These are phyloP conservation scores for Pythium dissotocum DNA, from an alignment of 352 stramenopile genomes.

Conservation along the genomic window DNA sequence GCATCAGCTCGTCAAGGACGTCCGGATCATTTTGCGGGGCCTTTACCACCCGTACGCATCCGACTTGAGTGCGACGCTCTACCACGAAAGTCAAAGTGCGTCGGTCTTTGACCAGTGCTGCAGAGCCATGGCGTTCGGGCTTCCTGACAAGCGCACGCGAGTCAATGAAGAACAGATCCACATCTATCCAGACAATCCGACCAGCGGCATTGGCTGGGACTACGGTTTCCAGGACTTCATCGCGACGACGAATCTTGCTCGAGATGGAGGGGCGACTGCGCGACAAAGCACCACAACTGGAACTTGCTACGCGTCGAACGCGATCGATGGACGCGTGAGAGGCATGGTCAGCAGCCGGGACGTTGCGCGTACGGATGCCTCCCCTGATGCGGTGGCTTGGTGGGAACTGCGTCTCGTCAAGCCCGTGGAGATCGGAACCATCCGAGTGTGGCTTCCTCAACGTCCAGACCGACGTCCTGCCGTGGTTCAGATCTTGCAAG, in stretches of 20 bases:
- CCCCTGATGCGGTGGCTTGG: conserved; percentile 42
- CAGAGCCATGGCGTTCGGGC: conserved; percentile 39
- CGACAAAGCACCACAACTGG: conserved; percentile 73
- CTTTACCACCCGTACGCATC: conserved; percentile 67
- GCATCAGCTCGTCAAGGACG: conserved; percentile 51
- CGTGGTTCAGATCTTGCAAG: conserved; percentile 32
- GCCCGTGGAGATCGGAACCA: conserved; percentile 45
- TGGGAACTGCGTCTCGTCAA: conserved; percentile 69
- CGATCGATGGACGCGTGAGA: conserved; percentile 63
- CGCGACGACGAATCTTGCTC: conserved; percentile 48
- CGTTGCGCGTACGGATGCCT: conserved; percentile 47
- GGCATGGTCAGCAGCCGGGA: conserved; percentile 44
- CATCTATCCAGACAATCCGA: conserved; percentile 44
- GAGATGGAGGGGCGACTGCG: conserved; percentile 47
- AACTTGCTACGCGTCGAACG: conserved; percentile 47
- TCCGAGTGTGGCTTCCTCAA: conserved; percentile 53
- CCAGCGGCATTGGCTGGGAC: conserved; percentile 67
- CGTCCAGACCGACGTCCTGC: conserved; percentile 27
- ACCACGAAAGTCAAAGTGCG: conserved; percentile 45
- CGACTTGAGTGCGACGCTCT: conserved; percentile 52
- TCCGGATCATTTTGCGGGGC: conserved; percentile 55
- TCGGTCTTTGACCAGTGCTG: conserved; percentile 54
- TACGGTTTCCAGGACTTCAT: conserved; percentile 66
- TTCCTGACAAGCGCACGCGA: conserved; percentile 38
- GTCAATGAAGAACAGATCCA: conserved; percentile 49